Base-by-base conservation (phyloP, 1,284 basidiomycete genomes). In the Thecaphora frezii region DNA sequence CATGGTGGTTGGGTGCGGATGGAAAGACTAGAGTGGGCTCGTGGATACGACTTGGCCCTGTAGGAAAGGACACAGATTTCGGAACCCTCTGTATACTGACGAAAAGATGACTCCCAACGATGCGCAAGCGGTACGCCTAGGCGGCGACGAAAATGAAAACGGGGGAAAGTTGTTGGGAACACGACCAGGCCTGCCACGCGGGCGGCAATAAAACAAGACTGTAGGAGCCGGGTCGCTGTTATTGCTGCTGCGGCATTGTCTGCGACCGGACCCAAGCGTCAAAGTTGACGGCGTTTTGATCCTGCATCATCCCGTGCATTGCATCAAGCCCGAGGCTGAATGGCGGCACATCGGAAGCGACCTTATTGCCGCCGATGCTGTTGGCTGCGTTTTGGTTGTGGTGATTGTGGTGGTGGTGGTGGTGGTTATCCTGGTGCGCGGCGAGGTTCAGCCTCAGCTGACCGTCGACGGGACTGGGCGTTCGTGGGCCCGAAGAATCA, bases 401-500 rank as follows among this genome's bases (percentile, higher is more conserved):
- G 12, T 9, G 40, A 5, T 9, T 14, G n/a, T 41, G 40, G 3
- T 41, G 40, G 5, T 41, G 40, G 13, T 41, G 40, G 14, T 41
- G 40, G 23, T 41, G 40, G 23, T 16, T 24, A 18, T 41, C 40
- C 8, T 41, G 40, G 19, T 21, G 9, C 40, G 23, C 16, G 40
- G n/a, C 23, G 21, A 41, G 23, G 10, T 24, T 41, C 9, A 41
- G 40, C 10, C 40, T 41, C 5, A 21, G 21, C 21, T 41, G 19
- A 3, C 23, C 23, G 40, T 41, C 21, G 5, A 41, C 24, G 10
- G 44, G 44, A 19, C 44, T 46, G 16, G 52, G 52, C 24, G 52
- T 54, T 1, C 37, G 24, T n/a, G 52, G 52, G n/a, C 52, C 50
- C 12, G 28, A 22, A 24, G 44, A 45, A 13, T 52, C 52, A 37